Conservation (phyloP, 345 rosid species). For the Populus simonii region DNA sequence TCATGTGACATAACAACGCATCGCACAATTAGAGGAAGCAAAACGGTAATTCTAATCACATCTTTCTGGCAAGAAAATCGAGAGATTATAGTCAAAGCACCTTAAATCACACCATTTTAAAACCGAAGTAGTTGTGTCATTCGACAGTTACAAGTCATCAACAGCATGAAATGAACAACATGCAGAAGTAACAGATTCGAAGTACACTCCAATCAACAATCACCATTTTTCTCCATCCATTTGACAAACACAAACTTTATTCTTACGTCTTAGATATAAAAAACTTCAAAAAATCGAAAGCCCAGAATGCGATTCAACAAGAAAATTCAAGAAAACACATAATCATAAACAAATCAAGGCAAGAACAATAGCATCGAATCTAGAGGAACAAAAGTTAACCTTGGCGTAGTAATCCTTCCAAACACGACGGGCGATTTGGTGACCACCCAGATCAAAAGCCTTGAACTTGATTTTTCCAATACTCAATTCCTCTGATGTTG, state of each 20-base stretch:
- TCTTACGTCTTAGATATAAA: not conserved
- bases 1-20: not conserved
- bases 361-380: not conserved
- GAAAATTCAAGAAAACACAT: not conserved
- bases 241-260: not conserved
- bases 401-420: conserved; percentile 81
- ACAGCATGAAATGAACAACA: not conserved
- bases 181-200: not conserved
- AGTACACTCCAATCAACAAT: not conserved
- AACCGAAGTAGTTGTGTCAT: not conserved
- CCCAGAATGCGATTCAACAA: not conserved
- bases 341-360: not conserved
- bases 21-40: not conserved
- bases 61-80: not conserved
- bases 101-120: not conserved
- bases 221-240: not conserved
- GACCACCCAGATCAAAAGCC: conserved; percentile 84
- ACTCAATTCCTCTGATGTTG: conserved; percentile 74
- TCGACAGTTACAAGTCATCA: not conserved
- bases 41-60: not conserved
- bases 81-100: not conserved
- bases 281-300: not conserved
- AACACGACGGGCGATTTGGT: conserved; percentile 75
- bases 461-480: conserved; percentile 80
- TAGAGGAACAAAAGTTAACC: conserved; percentile 27